Conservation (phyloP, 2,329 filamentous ascomycete genomes). For the Xylariomycetidae sp. region DNA sequence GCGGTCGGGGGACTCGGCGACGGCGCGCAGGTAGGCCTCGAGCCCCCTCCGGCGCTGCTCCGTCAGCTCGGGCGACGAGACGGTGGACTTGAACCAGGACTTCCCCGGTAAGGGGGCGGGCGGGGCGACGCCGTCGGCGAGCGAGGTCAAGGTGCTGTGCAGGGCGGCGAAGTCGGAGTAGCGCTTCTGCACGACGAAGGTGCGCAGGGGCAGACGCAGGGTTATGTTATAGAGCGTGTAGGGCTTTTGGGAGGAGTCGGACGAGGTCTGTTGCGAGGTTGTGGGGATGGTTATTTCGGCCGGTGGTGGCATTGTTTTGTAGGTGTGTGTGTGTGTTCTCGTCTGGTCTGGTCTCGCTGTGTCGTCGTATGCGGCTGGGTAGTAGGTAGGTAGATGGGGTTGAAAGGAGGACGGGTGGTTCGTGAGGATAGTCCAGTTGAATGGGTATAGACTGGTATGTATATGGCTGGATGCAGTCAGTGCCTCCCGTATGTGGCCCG, state of each 20-base stretch:
- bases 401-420: too few species aligned
- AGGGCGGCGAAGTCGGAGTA: conserved; percentile 75
- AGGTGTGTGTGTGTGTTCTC: not conserved
- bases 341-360: too few species aligned
- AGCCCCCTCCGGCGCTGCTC: conserved; percentile 65
- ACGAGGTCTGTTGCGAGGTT: conserved; percentile 49
- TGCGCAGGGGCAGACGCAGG: conserved; percentile 69
- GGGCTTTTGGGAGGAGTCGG: conserved; percentile 55
- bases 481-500: too few species aligned
- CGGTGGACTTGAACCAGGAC: conserved; percentile 71
- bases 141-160: conserved; percentile 55
- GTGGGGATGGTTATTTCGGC: conserved; percentile 64
- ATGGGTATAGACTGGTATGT: too few species aligned
- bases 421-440: too few species aligned
- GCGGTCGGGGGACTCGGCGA: conserved; percentile 68
- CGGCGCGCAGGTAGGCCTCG: conserved; percentile 66
- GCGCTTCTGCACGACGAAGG: conserved; percentile 72
- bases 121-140: conserved; percentile 59
- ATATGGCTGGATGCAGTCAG: too few species aligned
- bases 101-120: conserved; percentile 67
- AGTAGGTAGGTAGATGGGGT: too few species aligned
- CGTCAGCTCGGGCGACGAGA: conserved; percentile 64
- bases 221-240: conserved; percentile 78
- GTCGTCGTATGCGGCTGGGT: too few species aligned
- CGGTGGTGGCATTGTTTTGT: conserved; percentile 54